phyloP scores from a whole-genome alignment of 106 monocot species.

The Vanilla planifolia region DNA sequence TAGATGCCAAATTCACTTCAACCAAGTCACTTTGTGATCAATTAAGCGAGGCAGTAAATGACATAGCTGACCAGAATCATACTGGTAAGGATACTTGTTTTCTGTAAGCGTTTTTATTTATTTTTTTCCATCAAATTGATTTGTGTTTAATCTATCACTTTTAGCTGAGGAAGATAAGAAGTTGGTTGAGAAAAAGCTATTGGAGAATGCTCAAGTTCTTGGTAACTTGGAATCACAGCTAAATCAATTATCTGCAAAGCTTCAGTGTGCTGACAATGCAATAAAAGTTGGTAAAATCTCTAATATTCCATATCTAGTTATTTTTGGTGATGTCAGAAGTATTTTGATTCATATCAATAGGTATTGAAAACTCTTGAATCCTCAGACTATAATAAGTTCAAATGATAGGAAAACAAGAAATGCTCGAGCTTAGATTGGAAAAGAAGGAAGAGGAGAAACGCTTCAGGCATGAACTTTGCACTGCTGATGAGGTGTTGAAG shows the following conservation, averaged over 20 bases:
- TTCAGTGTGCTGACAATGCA: conserved; percentile 45
- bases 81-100: conserved; percentile 35
- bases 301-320: neutral
- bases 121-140: conserved; percentile 3
- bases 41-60: conserved; percentile 73
- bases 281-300: conserved; percentile 44
- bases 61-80: conserved; percentile 52
- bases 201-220: conserved; percentile 47
- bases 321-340: neutral
- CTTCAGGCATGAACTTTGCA: conserved; percentile 30
- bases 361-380: neutral
- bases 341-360: neutral
- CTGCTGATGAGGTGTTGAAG: conserved; percentile 33
- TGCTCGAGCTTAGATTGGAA: conserved; percentile 43
- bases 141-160: neutral
- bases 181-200: conserved; percentile 60
- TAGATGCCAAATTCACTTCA: conserved; percentile 83
- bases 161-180: conserved; percentile 90
- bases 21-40: conserved; percentile 83
- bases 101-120: neutral
- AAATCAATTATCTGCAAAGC: conserved; percentile 43
- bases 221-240: conserved; percentile 56
- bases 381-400: neutral
- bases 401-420: conserved; percentile 52
- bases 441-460: conserved; percentile 54